Evolutionary conservation across 352 stramenopile genomes (phyloP).

Genomic region (Poterioochromonas sp.): DNA sequence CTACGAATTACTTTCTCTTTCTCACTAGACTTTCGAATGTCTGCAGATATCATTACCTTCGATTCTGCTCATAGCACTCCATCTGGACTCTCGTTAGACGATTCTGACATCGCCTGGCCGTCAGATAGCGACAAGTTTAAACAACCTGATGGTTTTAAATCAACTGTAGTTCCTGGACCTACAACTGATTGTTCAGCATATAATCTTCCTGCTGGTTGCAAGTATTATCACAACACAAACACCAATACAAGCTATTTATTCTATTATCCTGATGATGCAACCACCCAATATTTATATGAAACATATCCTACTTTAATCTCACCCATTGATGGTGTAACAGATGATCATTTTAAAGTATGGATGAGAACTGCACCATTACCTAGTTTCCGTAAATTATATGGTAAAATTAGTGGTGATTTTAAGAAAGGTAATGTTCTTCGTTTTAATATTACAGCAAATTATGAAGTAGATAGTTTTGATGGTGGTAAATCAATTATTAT

Average conservation of each 20-base stretch:
- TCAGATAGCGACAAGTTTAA: constrained; percentile 89
- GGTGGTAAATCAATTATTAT: constrained; percentile 69
- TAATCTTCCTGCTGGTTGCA: neutral
- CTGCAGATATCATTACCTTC: constrained; percentile 3
- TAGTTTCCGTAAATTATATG: constrained; percentile 98
- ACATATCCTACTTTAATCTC: neutral
- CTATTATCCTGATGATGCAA: constrained; percentile 18
- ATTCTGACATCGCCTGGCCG: constrained; percentile 91
- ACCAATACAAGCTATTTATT: constrained; percentile 1
- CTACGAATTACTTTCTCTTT: neutral
- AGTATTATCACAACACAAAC: neutral
- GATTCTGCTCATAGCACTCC: constrained; percentile 15
- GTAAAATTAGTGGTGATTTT: constrained; percentile 84
- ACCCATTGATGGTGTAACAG: constrained; percentile 69
- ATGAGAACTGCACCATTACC: constrained; percentile 94
- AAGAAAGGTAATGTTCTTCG: constrained; percentile 68
- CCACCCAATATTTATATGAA: constrained; percentile 17
- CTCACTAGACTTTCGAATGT: neutral
- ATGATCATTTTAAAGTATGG: constrained; percentile 99
- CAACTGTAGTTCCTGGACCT: neutral
- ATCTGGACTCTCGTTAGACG: constrained; percentile 59
- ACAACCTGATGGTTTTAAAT: constrained; percentile 70
- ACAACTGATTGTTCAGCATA: neutral
- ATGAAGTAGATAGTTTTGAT: constrained; percentile 11
- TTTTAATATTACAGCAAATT: constrained; percentile 78